Base-by-base conservation (phyloP, 1,284 basidiomycete species). In the Irpex rosettiformis region DNA sequence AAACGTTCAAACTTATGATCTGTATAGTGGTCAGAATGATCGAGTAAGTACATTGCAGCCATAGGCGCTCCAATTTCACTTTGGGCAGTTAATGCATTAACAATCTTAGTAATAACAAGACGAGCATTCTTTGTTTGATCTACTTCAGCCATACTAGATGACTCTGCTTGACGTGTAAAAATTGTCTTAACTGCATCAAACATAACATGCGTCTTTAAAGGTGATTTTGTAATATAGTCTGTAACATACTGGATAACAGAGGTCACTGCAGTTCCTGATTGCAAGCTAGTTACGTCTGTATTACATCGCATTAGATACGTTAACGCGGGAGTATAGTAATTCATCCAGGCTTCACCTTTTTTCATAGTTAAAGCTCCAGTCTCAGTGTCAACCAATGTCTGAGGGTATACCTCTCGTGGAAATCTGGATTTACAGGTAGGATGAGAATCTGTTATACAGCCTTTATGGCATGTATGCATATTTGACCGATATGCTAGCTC, bases 131-230 rank as follows among this genome's bases (percentile, higher is more conserved):
- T 45, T 6, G 6, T n/a, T n/a, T n/a, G 24, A 4, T 63, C 61
- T 16, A n/a, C 5, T 22, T 16, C 5, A 56, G 18, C 5, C 27
- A 33, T n/a, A n/a, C n/a, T 4, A 45, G 37, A 3, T 70, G 7
- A n/a, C 33, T 66, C 63, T 8, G 61, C 22, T 55, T 68, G 63
- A 21, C 60, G 66, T 1, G 62, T 54, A 60, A 72, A 70, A 2
- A 73, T 62, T n/a, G 54, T 54, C 40, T 54, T 48, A 10, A 76
- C 66, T 16, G 66, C 58, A n/a, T 73, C 67, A 68, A 76, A 75
- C 16, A 73, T 66, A 2, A 60, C 61, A 22, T 55, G 28, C 6
- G 43, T 30, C 24, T 29, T 56, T 8, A 56, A 21, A 2, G 22
- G 40, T 10, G 43, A 27, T 33, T 57, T 57, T 3, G 48, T 57